These are phyloP conservation scores for Candida boidinii DNA, from an alignment of 805 yeast genomes.

Conservation along the genomic window DNA sequence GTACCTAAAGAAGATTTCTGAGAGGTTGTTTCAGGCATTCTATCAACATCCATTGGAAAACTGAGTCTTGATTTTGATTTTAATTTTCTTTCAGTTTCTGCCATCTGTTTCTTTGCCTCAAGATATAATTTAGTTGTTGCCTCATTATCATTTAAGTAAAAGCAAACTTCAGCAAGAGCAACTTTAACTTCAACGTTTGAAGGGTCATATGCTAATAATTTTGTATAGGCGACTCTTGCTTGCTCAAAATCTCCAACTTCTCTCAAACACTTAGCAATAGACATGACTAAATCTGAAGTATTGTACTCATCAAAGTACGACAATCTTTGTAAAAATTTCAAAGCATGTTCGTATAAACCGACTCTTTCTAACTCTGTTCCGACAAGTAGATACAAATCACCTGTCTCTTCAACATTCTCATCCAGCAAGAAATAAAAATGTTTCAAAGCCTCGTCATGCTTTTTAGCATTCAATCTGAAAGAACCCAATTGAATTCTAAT, in stretches of 20 bases:
- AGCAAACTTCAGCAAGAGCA: constrained; percentile 75
- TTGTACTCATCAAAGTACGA: constrained; percentile 44
- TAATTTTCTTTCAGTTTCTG: constrained; percentile 21
- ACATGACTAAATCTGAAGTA: constrained; percentile 41
- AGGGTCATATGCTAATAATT: constrained; percentile 48
- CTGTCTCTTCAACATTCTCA: constrained; percentile 44
- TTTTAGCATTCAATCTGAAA: constrained; percentile 56
- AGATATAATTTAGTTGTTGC: constrained; percentile 45
- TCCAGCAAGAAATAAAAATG: constrained; percentile 60
- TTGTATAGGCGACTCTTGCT: constrained; percentile 52
- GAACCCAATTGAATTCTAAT: constrained; percentile 76
- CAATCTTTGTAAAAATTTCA: constrained; percentile 53
- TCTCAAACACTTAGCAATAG: constrained; percentile 70
- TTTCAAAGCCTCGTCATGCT: constrained; percentile 58
- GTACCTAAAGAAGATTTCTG: no score
- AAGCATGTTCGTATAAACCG: constrained; percentile 69
- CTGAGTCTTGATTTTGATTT: constrained; percentile 20
- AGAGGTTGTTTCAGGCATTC: no score
- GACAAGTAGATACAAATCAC: constrained; percentile 70
- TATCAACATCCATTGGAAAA: constrained; percentile 6
- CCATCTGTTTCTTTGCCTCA: constrained; percentile 41
- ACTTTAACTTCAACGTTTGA: constrained; percentile 65
- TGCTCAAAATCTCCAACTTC: constrained; percentile 61
- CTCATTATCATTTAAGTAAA: constrained; percentile 51
- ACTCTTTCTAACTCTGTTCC: constrained; percentile 65